Evolutionary conservation across 2,329 filamentous ascomycete species (phyloP).

Genomic region (Phaeomoniella chlamydospora): DNA sequence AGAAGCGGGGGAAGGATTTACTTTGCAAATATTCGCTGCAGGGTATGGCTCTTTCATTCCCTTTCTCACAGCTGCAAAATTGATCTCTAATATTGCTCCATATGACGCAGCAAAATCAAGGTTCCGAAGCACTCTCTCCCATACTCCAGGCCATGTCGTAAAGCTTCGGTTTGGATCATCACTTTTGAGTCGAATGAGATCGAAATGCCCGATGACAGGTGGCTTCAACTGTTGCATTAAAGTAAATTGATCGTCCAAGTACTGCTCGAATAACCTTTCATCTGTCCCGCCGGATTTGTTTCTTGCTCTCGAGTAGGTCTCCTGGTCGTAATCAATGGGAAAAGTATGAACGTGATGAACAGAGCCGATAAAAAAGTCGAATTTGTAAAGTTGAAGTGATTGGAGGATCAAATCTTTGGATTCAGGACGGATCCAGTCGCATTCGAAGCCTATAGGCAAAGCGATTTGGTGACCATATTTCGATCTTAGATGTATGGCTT

Average conservation of each 20-base stretch:
- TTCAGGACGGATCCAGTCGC: constrained; percentile 72
- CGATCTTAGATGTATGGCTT: constrained; percentile 58
- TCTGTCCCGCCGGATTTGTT: constrained; percentile 45
- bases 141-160: constrained; percentile 47
- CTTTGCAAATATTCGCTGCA: constrained; percentile 60
- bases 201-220: constrained; percentile 81
- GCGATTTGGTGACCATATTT: constrained; percentile 59
- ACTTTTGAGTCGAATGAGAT: constrained; percentile 73
- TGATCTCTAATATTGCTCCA: constrained; percentile 77
- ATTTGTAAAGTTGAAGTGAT: constrained; percentile 43
- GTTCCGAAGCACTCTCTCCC: constrained; percentile 62
- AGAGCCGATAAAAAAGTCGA: constrained; percentile 88
- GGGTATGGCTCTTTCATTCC: constrained; percentile 87
- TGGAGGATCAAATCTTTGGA: constrained; percentile 45
- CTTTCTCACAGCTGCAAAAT: constrained; percentile 76
- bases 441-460: constrained; percentile 80
- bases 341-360: constrained; percentile 78
- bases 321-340: constrained; percentile 74
- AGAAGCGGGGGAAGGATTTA: constrained; percentile 32
- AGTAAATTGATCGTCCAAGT: constrained; percentile 74
- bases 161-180: constrained; percentile 51
- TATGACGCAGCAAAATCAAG: constrained; percentile 55
- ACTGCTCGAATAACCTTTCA: constrained; percentile 61
- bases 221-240: constrained; percentile 65
- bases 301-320: constrained; percentile 52